Evolutionary conservation across 768 basidiomycete species (phyloP).

Genomic region (Pleurotus giganteus): DNA sequence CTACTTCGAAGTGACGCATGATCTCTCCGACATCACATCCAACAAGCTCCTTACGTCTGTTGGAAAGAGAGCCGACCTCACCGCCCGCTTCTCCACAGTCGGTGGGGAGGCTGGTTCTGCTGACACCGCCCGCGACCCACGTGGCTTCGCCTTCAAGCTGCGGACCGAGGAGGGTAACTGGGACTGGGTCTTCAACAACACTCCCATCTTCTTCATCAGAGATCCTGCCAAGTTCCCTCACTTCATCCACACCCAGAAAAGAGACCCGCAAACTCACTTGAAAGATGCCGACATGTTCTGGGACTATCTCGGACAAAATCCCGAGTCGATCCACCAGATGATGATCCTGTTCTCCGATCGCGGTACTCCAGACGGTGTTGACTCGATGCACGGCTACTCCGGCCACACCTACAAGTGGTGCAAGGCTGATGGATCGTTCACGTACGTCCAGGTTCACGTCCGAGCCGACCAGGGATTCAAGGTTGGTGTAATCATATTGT

Average conservation of each 20-base stretch:
- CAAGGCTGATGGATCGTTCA: slow-evolving; percentile 80
- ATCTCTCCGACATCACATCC: slow-evolving; percentile 79
- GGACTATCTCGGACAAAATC: slow-evolving; percentile 88
- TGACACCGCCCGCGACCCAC: slow-evolving; percentile 90
- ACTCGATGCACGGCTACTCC: slow-evolving; percentile 88
- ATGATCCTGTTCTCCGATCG: slow-evolving; percentile 95
- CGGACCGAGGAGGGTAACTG: slow-evolving; percentile 89
- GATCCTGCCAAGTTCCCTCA: slow-evolving; percentile 90
- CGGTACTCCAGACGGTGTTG: slow-evolving; percentile 88
- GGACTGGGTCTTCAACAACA: slow-evolving; percentile 93
- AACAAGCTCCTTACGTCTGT: slow-evolving; percentile 39
- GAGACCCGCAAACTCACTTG: slow-evolving; percentile 88
- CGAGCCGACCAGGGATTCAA: slow-evolving; percentile 79
- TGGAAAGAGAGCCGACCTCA: slow-evolving; percentile 68
- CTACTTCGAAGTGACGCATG: slow-evolving; percentile 86
- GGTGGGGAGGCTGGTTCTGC: slow-evolving; percentile 86
- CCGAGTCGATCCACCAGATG: slow-evolving; percentile 86
- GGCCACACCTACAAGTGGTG: slow-evolving; percentile 91
- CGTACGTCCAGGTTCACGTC: slow-evolving; percentile 87
- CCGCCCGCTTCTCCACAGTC: slow-evolving; percentile 92
- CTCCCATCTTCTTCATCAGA: slow-evolving; percentile 88
- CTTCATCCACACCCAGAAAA: slow-evolving; percentile 93
- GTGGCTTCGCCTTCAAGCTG: slow-evolving; percentile 90
- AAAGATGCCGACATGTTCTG: slow-evolving; percentile 87
- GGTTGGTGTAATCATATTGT: slow-evolving; percentile 33